These are phyloP conservation scores for Leishmania guyanensis DNA, from an alignment of 208 protist species.

Conservation along the genomic window DNA sequence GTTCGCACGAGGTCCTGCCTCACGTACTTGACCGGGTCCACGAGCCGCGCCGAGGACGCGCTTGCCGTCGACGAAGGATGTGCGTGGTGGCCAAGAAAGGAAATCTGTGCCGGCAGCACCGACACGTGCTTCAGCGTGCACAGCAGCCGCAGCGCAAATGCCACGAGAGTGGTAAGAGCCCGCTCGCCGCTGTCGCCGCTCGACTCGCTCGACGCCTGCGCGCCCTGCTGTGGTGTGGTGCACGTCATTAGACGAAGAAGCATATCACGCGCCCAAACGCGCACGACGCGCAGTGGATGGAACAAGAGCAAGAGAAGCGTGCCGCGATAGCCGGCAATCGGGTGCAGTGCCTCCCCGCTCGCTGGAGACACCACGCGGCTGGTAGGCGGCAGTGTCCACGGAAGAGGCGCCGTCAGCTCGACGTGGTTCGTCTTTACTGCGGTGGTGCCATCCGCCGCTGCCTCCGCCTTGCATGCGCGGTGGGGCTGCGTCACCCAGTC, in stretches of 20 bases:
- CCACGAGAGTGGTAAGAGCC: constrained; percentile 2
- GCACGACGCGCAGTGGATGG: constrained; percentile 38
- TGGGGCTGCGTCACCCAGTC: not conserved
- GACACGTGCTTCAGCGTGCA: constrained; percentile 57
- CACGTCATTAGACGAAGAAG: constrained; percentile 7
- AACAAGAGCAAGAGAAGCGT: constrained; percentile 49
- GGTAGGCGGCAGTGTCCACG: not conserved
- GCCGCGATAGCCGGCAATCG: constrained; percentile 17
- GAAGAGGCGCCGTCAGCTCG: not conserved
- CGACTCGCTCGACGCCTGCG: not conserved
- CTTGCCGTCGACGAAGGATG: not conserved
- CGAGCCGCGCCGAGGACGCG: not conserved
- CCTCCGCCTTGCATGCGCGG: not conserved
- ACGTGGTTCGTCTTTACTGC: not conserved
- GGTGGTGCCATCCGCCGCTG: not conserved
- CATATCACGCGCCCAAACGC: constrained; percentile 38
- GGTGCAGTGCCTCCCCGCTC: not conserved
- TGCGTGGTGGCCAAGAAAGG: constrained; percentile 5
- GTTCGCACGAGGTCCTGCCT: constrained; percentile 12
- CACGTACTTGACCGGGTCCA: not conserved
- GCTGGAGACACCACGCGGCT: not conserved
- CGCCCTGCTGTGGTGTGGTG: not conserved
- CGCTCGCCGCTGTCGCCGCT: not conserved
- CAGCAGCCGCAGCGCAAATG: constrained; percentile 49
- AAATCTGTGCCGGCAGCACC: constrained; percentile 2